Percentiles rank a stretch among this genome's conserved stretches.
These are phyloP conservation scores for Isabelozyma rhagii DNA, from an alignment of 805 yeast species.

Conservation along the genomic window DNA sequence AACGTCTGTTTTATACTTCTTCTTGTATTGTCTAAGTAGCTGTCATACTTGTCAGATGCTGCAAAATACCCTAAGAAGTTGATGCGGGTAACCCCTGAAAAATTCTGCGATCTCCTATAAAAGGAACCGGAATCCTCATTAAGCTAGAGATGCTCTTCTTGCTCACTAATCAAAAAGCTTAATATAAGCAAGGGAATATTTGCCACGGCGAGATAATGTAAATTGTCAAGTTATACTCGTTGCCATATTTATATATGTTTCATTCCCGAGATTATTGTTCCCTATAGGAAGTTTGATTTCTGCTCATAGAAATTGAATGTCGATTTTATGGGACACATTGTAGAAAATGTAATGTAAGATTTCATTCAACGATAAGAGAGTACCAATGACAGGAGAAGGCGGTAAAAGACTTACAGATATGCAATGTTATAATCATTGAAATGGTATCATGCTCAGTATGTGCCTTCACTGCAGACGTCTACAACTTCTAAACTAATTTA, in stretches of 20 bases:
- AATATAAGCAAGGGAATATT: conserved; percentile 48
- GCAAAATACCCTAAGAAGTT: background rate
- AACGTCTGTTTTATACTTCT: no score
- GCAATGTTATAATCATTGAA: no score
- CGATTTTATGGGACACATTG: conserved; percentile 47
- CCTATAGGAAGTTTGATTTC: conserved; percentile 61
- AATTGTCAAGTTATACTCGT: conserved; percentile 60
- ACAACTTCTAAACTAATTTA: background rate
- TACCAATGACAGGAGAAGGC: no score
- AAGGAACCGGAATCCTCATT: background rate
- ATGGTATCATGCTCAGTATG: background rate
- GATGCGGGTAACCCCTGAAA: background rate
- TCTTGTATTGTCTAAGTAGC: background rate
- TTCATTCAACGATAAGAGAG: no score
- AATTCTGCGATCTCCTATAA: background rate
- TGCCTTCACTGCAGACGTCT: background rate
- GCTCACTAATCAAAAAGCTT: conserved; percentile 55
- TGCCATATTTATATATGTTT: conserved; percentile 50
- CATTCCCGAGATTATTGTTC: conserved; percentile 53
- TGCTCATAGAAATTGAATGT: conserved; percentile 57
- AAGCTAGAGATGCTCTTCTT: conserved; percentile 8
- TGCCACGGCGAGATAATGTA: conserved; percentile 69
- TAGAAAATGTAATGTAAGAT: background rate
- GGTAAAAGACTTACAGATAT: no score
- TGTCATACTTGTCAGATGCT: background rate